Base-by-base conservation (phyloP, 768 basidiomycete species). In the Russula abietina region DNA sequence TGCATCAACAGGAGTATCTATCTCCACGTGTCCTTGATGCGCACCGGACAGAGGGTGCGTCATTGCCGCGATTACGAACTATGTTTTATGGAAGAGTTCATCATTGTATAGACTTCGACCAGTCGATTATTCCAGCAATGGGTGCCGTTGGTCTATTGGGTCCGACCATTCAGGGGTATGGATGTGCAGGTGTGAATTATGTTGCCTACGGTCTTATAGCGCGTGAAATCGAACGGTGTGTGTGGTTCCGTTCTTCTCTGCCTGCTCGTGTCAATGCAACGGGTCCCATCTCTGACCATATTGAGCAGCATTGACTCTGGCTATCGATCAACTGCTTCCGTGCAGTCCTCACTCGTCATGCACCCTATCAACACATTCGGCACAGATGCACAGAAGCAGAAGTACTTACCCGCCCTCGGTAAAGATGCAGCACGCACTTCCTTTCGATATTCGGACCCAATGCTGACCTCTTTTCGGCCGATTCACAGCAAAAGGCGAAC, bases 261-360 rank as follows among this genome's bases (percentile, higher is more conserved):
- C 43, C 10, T 17, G 19, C 43, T 16, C 3, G 16, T 52, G 45
- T 8, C 26, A 22, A 17, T 39, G 38, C 7, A 39, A 39, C 6
- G 38, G 16, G 7, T 19, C 45, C 11, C 11, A 22, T n/a, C 11
- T 16, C 61, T 66, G 32, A 55, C 66, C 36, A 56, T 17, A 38
- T 56, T 41, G 22, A 56, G 0, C 68, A 93, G 95, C 65, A 86
- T 98, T 43, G 96, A 99, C 72, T 98, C 95, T 2, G 96, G 96
- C 0, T 98, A 97, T 71, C 89, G 96, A 28, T 95, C 92, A 5
- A 95, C 87, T 4, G 86, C 93, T 65, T 97, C 94, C 19, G 96
- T 98, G 3, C 96, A 98, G 73, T 93, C 91, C 0, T 95, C 93
- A 22, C 83, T 99, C 30, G 93, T 96, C 14, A 99, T 99, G 95